phyloP scores from a whole-genome alignment of 2,329 filamentous ascomycete species.

The Hawksworthiomyces lignivorus region DNA sequence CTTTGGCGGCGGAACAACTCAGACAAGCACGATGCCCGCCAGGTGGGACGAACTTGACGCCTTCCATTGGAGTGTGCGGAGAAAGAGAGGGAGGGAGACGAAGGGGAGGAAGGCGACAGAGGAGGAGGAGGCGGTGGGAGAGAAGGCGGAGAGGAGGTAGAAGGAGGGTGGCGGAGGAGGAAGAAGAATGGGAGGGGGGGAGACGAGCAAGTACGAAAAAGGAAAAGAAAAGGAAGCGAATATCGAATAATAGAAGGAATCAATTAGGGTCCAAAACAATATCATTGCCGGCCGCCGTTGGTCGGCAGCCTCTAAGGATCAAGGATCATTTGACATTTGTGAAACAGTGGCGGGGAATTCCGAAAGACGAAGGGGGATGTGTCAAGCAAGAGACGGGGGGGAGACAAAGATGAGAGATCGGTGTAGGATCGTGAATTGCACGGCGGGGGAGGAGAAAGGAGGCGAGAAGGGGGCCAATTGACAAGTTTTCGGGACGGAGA shows the following conservation, averaged over 20 bases:
- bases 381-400: too few species aligned
- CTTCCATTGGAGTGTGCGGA: conserved; percentile 8
- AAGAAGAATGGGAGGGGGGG: conserved; percentile 6
- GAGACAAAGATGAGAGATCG: too few species aligned
- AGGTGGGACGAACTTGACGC: conserved; percentile 19
- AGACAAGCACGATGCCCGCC: conserved; percentile 19
- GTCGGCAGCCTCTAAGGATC: conserved; percentile 4
- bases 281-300: conserved; percentile 5
- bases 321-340: not conserved
- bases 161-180: not conserved
- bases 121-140: not conserved
- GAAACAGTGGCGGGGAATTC: not conserved
- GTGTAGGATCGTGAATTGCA: too few species aligned
- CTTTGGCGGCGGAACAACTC: conserved; percentile 18
- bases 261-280: not conserved
- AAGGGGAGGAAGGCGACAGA: conserved; percentile 25
- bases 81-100: not conserved
- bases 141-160: not conserved
- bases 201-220: not conserved
- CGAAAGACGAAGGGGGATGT: too few species aligned
- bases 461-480: too few species aligned
- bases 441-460: too few species aligned
- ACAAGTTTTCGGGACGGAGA: too few species aligned
- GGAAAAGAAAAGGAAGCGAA: not conserved
- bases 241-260: too few species aligned